Evolutionary conservation across 1,284 basidiomycete species (phyloP).

Genomic region (Ganoderma boninense): DNA sequence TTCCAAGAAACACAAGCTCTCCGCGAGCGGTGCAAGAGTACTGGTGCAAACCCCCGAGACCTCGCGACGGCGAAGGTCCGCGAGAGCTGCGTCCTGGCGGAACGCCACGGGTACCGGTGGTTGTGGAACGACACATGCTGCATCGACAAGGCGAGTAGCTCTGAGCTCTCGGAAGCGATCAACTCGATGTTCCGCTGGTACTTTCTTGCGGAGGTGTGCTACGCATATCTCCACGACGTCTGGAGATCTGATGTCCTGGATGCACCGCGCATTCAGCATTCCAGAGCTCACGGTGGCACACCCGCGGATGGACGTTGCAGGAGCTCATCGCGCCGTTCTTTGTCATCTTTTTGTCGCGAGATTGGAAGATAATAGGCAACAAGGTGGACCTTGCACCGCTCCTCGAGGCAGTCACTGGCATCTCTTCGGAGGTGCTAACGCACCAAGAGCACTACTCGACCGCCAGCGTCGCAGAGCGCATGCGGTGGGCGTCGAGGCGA

Average conservation of each 20-base stretch:
- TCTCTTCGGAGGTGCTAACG: not conserved
- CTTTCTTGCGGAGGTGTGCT: not conserved
- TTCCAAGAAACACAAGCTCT: constrained; percentile 5
- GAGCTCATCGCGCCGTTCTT: not conserved
- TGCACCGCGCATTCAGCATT: not conserved
- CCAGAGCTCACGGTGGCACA: not conserved
- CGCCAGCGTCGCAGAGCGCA: not conserved
- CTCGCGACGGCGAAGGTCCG: not conserved
- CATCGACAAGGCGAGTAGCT: not conserved
- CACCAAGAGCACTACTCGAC: constrained; percentile 1
- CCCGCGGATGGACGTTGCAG: not conserved
- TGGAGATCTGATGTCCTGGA: not conserved
- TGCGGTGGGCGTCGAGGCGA: not conserved
- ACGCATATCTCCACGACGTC: constrained; percentile 3
- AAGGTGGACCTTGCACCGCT: not conserved
- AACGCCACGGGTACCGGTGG: constrained; percentile 2
- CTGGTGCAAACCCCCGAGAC: not conserved
- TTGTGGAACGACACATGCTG: constrained; percentile 5
- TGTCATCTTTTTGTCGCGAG: not conserved
- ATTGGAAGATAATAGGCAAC: not conserved
- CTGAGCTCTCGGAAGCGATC: not conserved
- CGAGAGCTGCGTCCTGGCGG: not conserved
- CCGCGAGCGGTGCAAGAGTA: not conserved
- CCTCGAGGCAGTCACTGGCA: not conserved
- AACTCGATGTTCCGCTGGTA: constrained; percentile 10